phyloP scores from a whole-genome alignment of 805 yeast genomes.

The Ogataea salicorniae region DNA sequence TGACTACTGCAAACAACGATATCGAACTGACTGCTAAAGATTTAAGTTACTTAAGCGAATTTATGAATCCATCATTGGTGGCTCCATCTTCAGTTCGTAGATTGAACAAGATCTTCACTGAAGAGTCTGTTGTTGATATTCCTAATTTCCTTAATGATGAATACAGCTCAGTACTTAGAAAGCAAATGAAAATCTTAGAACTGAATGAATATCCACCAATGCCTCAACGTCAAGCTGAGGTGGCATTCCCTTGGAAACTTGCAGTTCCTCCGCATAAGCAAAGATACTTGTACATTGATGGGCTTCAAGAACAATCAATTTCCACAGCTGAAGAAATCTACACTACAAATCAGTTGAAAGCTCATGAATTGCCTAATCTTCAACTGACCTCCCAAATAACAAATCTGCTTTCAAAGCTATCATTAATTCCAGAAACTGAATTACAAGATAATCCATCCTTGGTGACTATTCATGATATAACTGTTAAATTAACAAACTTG shows the following conservation, averaged over 20 bases:
- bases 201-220: constrained; percentile 47
- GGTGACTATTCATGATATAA: constrained; percentile 12
- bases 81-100: constrained; percentile 31
- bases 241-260: constrained; percentile 75
- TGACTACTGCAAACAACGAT: constrained; percentile 28
- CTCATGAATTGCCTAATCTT: constrained; percentile 57
- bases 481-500: constrained; percentile 44
- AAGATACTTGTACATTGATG: constrained; percentile 78
- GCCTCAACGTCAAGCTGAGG: constrained; percentile 53
- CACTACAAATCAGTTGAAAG: constrained; percentile 20
- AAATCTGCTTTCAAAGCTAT: constrained; percentile 11
- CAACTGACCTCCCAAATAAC: constrained; percentile 18
- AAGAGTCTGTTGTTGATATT: constrained; percentile 67
- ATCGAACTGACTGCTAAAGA: constrained; percentile 37
- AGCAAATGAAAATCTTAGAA: constrained; percentile 50
- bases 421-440: constrained; percentile 1
- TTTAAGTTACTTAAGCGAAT: constrained; percentile 43
- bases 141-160: constrained; percentile 55
- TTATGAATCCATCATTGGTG: constrained; percentile 51
- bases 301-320: constrained; percentile 37
- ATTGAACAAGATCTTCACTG: constrained; percentile 50
- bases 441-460: constrained; percentile 15
- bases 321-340: constrained; percentile 30
- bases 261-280: constrained; percentile 95
- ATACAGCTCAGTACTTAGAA: constrained; percentile 42